phyloP scores from a whole-genome alignment of 768 basidiomycete genomes.

The Termitomyces sp. region DNA sequence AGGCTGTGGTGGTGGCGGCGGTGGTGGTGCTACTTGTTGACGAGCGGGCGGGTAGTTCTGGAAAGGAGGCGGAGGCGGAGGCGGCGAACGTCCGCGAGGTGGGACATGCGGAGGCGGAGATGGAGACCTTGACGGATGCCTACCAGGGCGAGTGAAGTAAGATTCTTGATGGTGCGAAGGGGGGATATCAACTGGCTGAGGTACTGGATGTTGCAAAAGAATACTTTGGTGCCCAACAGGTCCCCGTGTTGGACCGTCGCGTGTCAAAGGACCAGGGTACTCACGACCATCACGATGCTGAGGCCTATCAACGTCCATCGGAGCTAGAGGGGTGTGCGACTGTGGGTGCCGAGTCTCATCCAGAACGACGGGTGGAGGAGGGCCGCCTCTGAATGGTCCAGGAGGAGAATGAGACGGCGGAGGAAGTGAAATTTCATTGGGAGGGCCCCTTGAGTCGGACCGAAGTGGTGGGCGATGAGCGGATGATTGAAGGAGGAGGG shows the following conservation, averaged over 20 bases:
- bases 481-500: constrained; percentile 56
- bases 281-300: constrained; percentile 40
- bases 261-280: constrained; percentile 41
- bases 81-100: constrained; percentile 52
- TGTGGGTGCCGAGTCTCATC: constrained; percentile 71
- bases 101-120: constrained; percentile 53
- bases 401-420: constrained; percentile 65
- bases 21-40: constrained; percentile 23
- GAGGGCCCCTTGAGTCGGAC: constrained; percentile 64
- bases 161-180: constrained; percentile 48
- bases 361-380: constrained; percentile 77
- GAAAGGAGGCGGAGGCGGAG: constrained; percentile 43
- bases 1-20: constrained; percentile 50
- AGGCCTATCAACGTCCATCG: constrained; percentile 73
- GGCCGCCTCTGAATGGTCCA: constrained; percentile 78
- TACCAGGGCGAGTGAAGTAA: constrained; percentile 50
- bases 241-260: constrained; percentile 46
- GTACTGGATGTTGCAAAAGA: constrained; percentile 66
- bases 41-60: constrained; percentile 44
- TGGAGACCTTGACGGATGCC: constrained; percentile 54
- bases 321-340: constrained; percentile 70
- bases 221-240: constrained; percentile 54
- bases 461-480: constrained; percentile 56
- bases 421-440: constrained; percentile 54
- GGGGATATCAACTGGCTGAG: constrained; percentile 35